Evolutionary conservation across 2,329 filamentous ascomycete genomes (phyloP).

Genomic region (Colletotrichum graminicola): DNA sequence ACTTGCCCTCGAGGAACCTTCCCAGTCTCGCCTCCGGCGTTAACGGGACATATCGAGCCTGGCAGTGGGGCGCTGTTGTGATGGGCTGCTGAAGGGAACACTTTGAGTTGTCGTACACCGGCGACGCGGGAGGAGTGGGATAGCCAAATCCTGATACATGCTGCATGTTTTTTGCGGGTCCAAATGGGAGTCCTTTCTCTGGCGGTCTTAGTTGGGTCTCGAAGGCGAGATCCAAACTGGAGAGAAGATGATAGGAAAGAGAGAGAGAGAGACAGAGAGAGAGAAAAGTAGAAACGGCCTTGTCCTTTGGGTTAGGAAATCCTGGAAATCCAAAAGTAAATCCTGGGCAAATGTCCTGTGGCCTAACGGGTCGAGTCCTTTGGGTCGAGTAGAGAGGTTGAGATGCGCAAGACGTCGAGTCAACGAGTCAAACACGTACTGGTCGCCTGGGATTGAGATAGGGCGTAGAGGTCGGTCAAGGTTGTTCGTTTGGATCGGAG

Average conservation of each 20-base stretch:
- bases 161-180: slow-evolving; percentile 63
- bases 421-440: slow-evolving; percentile 59
- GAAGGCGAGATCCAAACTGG: slow-evolving; percentile 34
- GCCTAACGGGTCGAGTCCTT: slow-evolving; percentile 44
- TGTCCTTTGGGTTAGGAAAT: slow-evolving; percentile 36
- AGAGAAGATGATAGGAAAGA: slow-evolving; percentile 41
- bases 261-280: slow-evolving; percentile 24
- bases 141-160: slow-evolving; percentile 69
- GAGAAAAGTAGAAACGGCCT: slow-evolving; percentile 44
- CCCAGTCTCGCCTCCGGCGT: slow-evolving; percentile 89
- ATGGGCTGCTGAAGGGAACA: slow-evolving; percentile 56
- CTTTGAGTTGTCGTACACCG: slow-evolving; percentile 64
- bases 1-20: slow-evolving; percentile 82
- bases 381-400: slow-evolving; percentile 38
- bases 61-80: slow-evolving; percentile 53
- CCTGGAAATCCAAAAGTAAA: slow-evolving; percentile 40
- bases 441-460: slow-evolving; percentile 9
- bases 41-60: slow-evolving; percentile 66
- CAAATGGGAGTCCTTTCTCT: slow-evolving; percentile 41
- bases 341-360: slow-evolving; percentile 32
- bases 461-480: slow-evolving; percentile 25
- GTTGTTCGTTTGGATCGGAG: slow-evolving; percentile 31
- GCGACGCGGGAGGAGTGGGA: slow-evolving; percentile 70
- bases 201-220: slow-evolving; percentile 43
- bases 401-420: slow-evolving; percentile 60